These are phyloP conservation scores for Amborella trichopoda DNA, from an alignment of 164 flowering plant genomes.

Conservation along the genomic window DNA sequence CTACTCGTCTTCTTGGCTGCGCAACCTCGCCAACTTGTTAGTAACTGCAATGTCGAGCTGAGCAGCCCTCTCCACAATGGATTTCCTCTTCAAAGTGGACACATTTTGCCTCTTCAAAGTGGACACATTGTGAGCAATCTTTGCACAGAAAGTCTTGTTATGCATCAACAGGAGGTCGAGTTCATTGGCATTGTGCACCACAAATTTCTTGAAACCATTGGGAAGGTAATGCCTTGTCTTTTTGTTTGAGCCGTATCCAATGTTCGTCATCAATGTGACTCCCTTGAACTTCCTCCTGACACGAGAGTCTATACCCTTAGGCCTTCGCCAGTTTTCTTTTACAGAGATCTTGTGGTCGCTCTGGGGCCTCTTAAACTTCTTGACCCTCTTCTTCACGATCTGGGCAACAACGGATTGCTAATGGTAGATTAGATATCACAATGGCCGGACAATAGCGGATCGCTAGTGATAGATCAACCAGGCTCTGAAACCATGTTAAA, in stretches of 20 bases:
- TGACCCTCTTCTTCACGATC: slow-evolving; percentile 28
- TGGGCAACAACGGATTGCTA: no score
- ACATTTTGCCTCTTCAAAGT: slow-evolving; percentile 58
- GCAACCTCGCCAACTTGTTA: slow-evolving; percentile 70
- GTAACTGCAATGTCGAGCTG: slow-evolving; percentile 73
- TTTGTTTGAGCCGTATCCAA: slow-evolving; percentile 74
- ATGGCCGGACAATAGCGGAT: no score
- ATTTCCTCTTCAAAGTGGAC: slow-evolving; percentile 58
- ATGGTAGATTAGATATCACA: no score
- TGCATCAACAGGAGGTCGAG: slow-evolving; percentile 75
- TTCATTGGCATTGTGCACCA: slow-evolving; percentile 56
- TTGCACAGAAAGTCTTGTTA: slow-evolving; percentile 73
- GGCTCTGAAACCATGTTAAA: no score
- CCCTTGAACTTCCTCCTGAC: slow-evolving; percentile 81
- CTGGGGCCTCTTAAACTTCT: slow-evolving; percentile 28
- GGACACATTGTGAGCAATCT: slow-evolving; percentile 61
- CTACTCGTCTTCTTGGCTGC: slow-evolving; percentile 82
- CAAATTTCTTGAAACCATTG: slow-evolving; percentile 68
- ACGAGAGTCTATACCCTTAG: slow-evolving; percentile 80
- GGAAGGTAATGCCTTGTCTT: slow-evolving; percentile 76
- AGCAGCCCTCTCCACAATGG: slow-evolving; percentile 63
- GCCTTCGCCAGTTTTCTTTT: slow-evolving; percentile 60
- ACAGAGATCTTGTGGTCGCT: slow-evolving; percentile 20
- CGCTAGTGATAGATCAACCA: no score
- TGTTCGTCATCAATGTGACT: slow-evolving; percentile 55